Base-by-base conservation (phyloP, 73 alveolate species). In the Durusdinium trenchii region DNA sequence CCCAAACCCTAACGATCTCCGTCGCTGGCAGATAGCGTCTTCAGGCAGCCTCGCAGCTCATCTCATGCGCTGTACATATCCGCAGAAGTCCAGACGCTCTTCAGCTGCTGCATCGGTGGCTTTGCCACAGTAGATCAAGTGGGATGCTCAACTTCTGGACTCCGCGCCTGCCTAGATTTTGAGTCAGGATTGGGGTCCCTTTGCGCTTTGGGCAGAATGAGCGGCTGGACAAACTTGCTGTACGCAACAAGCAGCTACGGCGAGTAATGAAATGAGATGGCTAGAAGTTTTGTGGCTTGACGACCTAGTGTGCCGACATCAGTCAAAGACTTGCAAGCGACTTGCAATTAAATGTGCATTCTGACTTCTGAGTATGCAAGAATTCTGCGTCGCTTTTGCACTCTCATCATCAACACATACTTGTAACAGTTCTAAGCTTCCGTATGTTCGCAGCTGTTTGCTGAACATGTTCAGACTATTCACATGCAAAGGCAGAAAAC, bases 191-290 rank as follows among this genome's bases (percentile, higher is more conserved):
- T 32, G 95, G 95, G 20, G 61, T 86, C 42, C 35, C 57, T 16
- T 62, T 86, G 47, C 38, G 78, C 6, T 82, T 83, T 3, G 84
- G 83, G 10, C 95, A 60, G 36, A 18, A 38, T 40, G 84, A 5
- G 40, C 61, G 46, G 54, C 69, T 86, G 95, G 95, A 86, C 83
- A 60, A 40, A 67, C 79, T 86, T n/a, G 82, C 83, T 3, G 95
- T 83, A 28, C 7, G 64, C 26, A 67, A 86, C 62, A 26, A 40
- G 52, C 57, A 45, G 5, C 28, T 86, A 83, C 95, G 73, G 35
- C 95, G 87, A 40, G 16, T 78, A 42, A 9, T 78, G 87, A 38
- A 18, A 3, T 78, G 61, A 78, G 64, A 36, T 5, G 83, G 5
- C 48, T 48, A 36, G 38, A 71, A 12, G 76, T 62, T 30, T 35